A percentile compares a stretch with the other conserved stretches of the same genome.
Evolutionary conservation across 1,284 basidiomycete species (phyloP).

Genomic region (Ceratobasidium sp.): DNA sequence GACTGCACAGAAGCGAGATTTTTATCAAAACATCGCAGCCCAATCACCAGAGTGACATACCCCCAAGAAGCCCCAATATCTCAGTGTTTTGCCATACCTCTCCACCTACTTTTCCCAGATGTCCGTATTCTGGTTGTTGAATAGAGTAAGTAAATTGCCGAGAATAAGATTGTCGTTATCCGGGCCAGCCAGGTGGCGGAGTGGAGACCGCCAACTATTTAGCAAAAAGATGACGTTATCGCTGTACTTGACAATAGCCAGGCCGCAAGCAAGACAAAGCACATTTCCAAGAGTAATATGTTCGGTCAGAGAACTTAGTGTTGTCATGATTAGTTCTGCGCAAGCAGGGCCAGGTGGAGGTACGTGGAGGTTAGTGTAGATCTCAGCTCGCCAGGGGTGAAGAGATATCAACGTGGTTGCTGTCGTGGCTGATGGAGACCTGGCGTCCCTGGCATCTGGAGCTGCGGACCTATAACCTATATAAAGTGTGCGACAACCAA

Average conservation of each 20-base stretch:
- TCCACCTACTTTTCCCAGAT: slow-evolving; percentile 36
- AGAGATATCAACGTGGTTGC: neutral
- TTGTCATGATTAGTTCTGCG: neutral
- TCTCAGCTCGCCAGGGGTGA: neutral
- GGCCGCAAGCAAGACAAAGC: neutral
- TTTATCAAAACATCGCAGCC: too few species aligned
- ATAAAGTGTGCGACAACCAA: too few species aligned
- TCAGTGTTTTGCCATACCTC: slow-evolving; percentile 42
- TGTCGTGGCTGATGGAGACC: neutral
- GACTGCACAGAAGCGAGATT: neutral
- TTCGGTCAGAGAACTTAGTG: neutral
- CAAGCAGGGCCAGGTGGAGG: too few species aligned
- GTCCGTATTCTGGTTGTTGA: neutral
- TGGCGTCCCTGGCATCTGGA: too few species aligned
- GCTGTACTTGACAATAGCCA: neutral
- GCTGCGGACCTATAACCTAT: too few species aligned
- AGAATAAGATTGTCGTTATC: slow-evolving; percentile 17
- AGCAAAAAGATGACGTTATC: neutral
- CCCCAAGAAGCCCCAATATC: slow-evolving; percentile 25
- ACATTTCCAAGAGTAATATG: neutral
- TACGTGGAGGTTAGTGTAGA: too few species aligned
- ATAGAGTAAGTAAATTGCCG: slow-evolving; percentile 26
- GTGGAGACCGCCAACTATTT: slow-evolving; percentile 14
- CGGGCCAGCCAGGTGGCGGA: slow-evolving; percentile 31
- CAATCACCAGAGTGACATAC: slow-evolving; percentile 11